Evolutionary conservation across 2,329 filamentous ascomycete species (phyloP).

Genomic region (Rhinocladiella mackenziei): DNA sequence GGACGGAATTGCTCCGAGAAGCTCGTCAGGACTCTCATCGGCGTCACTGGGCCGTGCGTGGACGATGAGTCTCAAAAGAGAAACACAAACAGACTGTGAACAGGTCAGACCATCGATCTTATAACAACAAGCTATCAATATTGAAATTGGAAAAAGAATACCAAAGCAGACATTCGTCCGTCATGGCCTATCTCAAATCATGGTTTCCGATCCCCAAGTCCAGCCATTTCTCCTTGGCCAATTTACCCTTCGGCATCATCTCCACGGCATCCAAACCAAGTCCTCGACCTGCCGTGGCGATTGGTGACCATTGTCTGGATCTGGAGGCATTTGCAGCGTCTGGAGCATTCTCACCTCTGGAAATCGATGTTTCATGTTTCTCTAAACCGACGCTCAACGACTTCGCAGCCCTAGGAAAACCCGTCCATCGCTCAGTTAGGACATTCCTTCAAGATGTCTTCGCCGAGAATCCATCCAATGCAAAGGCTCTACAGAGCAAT

Average conservation of each 20-base stretch:
- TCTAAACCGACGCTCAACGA: slow-evolving; percentile 63
- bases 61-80: slow-evolving; percentile 1
- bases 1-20: slow-evolving; percentile 15
- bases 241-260: slow-evolving; percentile 81
- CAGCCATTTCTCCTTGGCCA: slow-evolving; percentile 70
- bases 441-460: slow-evolving; percentile 66
- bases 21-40: too few relatives aligned
- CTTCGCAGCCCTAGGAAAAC: slow-evolving; percentile 68
- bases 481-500: slow-evolving; percentile 62
- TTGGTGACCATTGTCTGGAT: slow-evolving; percentile 69
- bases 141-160: not conserved
- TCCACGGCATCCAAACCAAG: slow-evolving; percentile 55
- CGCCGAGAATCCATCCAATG: slow-evolving; percentile 54
- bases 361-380: slow-evolving; percentile 59
- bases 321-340: slow-evolving; percentile 58
- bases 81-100: not conserved
- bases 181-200: slow-evolving; percentile 42
- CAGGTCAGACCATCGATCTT: not conserved
- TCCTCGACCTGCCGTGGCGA: slow-evolving; percentile 65
- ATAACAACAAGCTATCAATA: not conserved
- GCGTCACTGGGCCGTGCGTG: too few relatives aligned
- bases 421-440: slow-evolving; percentile 65
- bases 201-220: slow-evolving; percentile 58
- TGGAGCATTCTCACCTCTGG: slow-evolving; percentile 58
- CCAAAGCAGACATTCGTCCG: slow-evolving; percentile 5